Evolutionary conservation across 768 basidiomycete genomes (phyloP).

Genomic region (Naematelia encephala): DNA sequence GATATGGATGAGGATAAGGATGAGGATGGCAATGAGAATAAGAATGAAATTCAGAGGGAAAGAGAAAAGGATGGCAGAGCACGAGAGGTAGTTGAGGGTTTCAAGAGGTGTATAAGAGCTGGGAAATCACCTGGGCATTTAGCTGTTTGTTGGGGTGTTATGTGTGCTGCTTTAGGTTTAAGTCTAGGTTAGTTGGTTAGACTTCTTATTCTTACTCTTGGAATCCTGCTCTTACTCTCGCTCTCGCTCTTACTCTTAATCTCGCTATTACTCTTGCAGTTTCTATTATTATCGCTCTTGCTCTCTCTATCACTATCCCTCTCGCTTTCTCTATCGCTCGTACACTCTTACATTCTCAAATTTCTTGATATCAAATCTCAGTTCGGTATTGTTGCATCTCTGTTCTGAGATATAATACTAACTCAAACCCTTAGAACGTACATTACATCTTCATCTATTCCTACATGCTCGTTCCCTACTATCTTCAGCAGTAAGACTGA

Average conservation of each 20-base stretch:
- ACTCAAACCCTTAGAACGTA: slow-evolving; percentile 71
- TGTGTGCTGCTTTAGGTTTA: slow-evolving; percentile 73
- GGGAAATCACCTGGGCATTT: slow-evolving; percentile 75
- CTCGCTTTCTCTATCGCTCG: no score
- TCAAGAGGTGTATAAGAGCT: slow-evolving; percentile 66
- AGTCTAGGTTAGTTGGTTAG: slow-evolving; percentile 59
- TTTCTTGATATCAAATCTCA: no score
- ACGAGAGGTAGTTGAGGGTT: slow-evolving; percentile 59
- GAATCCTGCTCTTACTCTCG: no score
- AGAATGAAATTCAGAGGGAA: slow-evolving; percentile 5
- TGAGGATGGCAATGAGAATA: slow-evolving; percentile 30
- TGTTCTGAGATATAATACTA: no score
- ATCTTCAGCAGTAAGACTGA: slow-evolving; percentile 87
- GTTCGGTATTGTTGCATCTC: no score
- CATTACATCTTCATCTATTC: slow-evolving; percentile 85
- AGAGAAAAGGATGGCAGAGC: slow-evolving; percentile 10
- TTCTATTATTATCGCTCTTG: no score
- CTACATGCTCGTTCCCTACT: slow-evolving; percentile 84
- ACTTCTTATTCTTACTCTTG: not conserved
- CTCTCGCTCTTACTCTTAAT: no score
- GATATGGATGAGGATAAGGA: slow-evolving; percentile 33
- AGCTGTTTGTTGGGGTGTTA: slow-evolving; percentile 83
- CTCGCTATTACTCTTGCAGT: no score
- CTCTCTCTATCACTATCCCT: no score
- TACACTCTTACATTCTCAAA: no score